phyloP scores from a whole-genome alignment of 345 rosid species.

The Populus pruinosa region DNA sequence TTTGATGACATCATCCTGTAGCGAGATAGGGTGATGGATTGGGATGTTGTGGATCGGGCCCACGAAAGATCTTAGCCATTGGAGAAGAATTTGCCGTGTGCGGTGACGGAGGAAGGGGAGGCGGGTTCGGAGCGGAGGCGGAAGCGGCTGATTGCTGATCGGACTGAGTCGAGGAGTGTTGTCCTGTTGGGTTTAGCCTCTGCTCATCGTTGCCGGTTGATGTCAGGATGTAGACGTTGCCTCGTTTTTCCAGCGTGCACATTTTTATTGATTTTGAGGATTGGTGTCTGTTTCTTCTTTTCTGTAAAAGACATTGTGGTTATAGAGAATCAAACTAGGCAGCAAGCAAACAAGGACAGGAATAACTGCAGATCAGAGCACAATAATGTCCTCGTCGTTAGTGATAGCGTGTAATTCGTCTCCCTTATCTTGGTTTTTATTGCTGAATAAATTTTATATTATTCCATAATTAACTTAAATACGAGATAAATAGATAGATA shows the following conservation, averaged over 20 bases:
- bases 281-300: no score
- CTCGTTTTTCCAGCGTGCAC: conserved; percentile 19
- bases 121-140: conserved; percentile 3
- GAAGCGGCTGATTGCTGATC: conserved; percentile 1
- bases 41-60: conserved; percentile 4
- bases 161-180: conserved; percentile 12
- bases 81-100: conserved; percentile 23
- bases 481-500: no score
- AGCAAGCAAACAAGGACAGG: no score
- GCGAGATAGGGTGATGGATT: neutral
- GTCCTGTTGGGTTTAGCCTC: conserved; percentile 8
- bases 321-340: no score
- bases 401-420: no score
- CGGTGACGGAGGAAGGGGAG: conserved; percentile 16
- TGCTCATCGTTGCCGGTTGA: conserved; percentile 20
- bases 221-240: conserved; percentile 11
- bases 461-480: no score
- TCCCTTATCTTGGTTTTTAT: no score
- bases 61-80: conserved; percentile 21
- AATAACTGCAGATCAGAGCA: no score
- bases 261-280: neutral
- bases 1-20: conserved; percentile 11
- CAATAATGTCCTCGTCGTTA: no score
- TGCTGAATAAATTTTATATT: no score
- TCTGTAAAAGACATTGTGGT: no score